These are phyloP conservation scores for Paxillus rubicundulus DNA, from an alignment of 768 basidiomycete genomes.

Conservation along the genomic window DNA sequence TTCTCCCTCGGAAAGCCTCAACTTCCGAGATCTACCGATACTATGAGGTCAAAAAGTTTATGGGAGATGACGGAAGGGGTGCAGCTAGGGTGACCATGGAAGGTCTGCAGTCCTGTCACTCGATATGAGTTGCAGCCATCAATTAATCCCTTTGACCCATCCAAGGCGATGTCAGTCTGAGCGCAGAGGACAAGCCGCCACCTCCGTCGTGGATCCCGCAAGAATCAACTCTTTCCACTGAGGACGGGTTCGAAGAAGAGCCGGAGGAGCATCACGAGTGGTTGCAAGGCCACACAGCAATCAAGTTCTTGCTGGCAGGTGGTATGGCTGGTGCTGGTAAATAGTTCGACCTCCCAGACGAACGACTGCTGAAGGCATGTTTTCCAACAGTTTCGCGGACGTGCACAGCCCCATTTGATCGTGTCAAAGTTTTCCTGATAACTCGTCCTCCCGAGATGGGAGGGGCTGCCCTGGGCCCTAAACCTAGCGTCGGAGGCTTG, in stretches of 20 bases:
- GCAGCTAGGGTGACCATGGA: slow-evolving; percentile 85
- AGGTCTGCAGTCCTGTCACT: slow-evolving; percentile 47
- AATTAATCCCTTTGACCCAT: slow-evolving; percentile 25
- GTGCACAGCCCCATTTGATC: slow-evolving; percentile 96
- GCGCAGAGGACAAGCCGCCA: slow-evolving; percentile 70
- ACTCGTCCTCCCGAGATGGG: slow-evolving; percentile 78
- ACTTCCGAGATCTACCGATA: slow-evolving; percentile 84
- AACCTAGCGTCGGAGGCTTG: slow-evolving; percentile 49
- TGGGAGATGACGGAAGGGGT: slow-evolving; percentile 75
- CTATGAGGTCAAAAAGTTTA: slow-evolving; percentile 65
- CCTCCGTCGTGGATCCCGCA: slow-evolving; percentile 17
- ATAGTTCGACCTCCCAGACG: slow-evolving; percentile 19
- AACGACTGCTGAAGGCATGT: slow-evolving; percentile 3
- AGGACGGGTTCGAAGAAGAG: slow-evolving; percentile 49
- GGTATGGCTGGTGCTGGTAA: slow-evolving; percentile 92
- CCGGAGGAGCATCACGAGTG: slow-evolving; percentile 60
- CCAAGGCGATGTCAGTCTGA: slow-evolving; percentile 74
- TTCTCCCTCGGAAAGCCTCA: slow-evolving; percentile 79
- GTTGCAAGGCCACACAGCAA: slow-evolving; percentile 67
- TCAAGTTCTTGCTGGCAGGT: slow-evolving; percentile 90
- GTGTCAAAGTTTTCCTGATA: slow-evolving; percentile 94
- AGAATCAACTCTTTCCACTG: slow-evolving; percentile 21
- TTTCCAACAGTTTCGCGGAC: slow-evolving; percentile 77
- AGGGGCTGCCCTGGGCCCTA: slow-evolving; percentile 44
- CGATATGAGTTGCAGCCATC: slow-evolving; percentile 16